Conservation (phyloP, 2,329 filamentous ascomycete species). For the Fusarium sp. region DNA sequence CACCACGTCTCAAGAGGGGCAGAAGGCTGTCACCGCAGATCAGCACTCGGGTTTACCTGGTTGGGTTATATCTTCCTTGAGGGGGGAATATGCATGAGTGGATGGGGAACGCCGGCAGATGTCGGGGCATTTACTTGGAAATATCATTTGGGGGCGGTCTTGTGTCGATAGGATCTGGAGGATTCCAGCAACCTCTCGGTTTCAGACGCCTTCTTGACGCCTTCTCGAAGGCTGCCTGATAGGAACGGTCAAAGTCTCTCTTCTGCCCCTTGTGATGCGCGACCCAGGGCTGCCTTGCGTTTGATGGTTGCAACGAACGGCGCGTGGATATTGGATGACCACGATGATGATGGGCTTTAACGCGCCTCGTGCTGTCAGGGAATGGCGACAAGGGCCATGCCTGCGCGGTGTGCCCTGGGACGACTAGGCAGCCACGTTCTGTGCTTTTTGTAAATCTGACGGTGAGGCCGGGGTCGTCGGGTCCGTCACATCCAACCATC, state of each 20-base stretch:
- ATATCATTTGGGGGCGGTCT: background rate
- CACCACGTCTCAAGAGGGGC: background rate
- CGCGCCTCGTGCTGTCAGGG: conserved; percentile 4
- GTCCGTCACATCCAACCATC: background rate
- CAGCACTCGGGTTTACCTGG: conserved; percentile 14
- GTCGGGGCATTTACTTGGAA: background rate
- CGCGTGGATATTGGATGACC: background rate
- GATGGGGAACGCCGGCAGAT: background rate
- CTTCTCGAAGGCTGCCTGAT: conserved; percentile 32
- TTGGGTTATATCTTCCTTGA: background rate
- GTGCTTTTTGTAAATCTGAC: conserved; percentile 3
- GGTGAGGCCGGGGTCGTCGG: background rate
- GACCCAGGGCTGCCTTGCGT: conserved; percentile 7
- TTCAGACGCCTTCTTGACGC: conserved; percentile 4
- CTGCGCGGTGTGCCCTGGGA: conserved; percentile 1
- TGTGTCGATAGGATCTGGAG: background rate
- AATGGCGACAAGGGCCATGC: conserved; percentile 7
- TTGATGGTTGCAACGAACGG: background rate
- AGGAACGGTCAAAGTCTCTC: background rate
- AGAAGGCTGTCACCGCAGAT: background rate
- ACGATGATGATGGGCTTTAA: background rate
- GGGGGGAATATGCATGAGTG: background rate
- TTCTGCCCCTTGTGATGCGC: background rate
- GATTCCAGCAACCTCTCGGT: background rate
- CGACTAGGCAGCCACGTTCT: conserved; percentile 35